phyloP scores from a whole-genome alignment of 2,329 filamentous ascomycete species.

The Penicillium sp. region DNA sequence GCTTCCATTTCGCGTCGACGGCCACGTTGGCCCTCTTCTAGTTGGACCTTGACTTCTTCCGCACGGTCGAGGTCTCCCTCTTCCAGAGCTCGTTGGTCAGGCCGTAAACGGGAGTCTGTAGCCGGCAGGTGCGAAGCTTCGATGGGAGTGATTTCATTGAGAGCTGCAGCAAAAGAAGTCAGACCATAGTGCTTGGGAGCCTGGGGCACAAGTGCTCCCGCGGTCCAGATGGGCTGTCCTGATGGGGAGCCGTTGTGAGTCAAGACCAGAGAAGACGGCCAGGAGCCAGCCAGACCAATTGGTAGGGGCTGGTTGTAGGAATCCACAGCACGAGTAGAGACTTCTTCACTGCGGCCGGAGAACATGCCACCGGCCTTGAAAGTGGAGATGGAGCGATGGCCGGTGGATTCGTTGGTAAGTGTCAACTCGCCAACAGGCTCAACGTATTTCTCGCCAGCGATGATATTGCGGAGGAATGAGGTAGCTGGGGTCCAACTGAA shows the following conservation, averaged over 20 bases:
- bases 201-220: slow-evolving; percentile 70
- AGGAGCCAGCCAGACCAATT: slow-evolving; percentile 69
- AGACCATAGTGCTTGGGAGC: slow-evolving; percentile 77
- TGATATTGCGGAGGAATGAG: slow-evolving; percentile 88
- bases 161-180: slow-evolving; percentile 73
- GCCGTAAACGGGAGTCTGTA: slow-evolving; percentile 77
- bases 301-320: slow-evolving; percentile 60
- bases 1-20: slow-evolving; percentile 71
- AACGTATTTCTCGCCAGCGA: slow-evolving; percentile 96
- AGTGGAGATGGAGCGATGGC: slow-evolving; percentile 75
- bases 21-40: slow-evolving; percentile 79
- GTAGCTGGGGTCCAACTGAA: slow-evolving; percentile 88
- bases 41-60: slow-evolving; percentile 70
- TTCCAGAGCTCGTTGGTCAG: slow-evolving; percentile 82
- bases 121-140: slow-evolving; percentile 69
- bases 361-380: slow-evolving; percentile 98
- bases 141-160: slow-evolving; percentile 81
- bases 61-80: slow-evolving; percentile 74
- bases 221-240: slow-evolving; percentile 69
- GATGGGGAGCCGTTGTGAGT: slow-evolving; percentile 58
- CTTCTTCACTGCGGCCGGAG: slow-evolving; percentile 86
- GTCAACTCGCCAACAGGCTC: slow-evolving; percentile 90
- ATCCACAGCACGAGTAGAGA: slow-evolving; percentile 67
- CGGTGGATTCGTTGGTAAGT: slow-evolving; percentile 74
- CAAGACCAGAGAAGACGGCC: slow-evolving; percentile 68